Percentiles rank a stretch among this genome's conserved stretches.
Evolutionary conservation across 495 filamentous ascomycete genomes (phyloP).

Genomic region (Beverwykella pulmonaria): DNA sequence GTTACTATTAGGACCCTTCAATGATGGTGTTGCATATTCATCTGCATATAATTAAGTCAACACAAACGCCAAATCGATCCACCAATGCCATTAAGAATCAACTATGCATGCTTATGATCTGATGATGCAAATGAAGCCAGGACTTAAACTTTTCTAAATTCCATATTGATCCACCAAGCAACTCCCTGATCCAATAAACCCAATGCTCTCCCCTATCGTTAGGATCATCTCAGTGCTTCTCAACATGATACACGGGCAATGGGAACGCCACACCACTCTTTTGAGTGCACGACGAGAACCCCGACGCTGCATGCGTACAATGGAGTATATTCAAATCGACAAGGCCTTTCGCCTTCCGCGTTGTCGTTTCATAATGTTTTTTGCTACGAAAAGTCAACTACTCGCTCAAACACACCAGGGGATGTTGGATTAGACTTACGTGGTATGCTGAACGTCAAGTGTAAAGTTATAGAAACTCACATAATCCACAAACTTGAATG

Average conservation of each 20-base stretch:
- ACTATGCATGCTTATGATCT: too few species aligned
- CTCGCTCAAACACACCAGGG: neutral
- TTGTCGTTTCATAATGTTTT: neutral
- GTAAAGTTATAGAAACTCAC: neutral
- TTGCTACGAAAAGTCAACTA: neutral
- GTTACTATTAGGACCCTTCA: neutral
- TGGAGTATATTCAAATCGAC: neutral
- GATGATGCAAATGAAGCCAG: neutral
- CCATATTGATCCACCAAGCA: neutral
- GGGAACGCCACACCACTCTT: neutral
- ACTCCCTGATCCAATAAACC: neutral
- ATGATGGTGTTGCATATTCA: neutral
- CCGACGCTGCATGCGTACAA: slow-evolving; percentile 5
- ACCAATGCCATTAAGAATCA: too few species aligned
- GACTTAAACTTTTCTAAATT: neutral
- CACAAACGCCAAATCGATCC: too few species aligned
- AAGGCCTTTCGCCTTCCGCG: neutral
- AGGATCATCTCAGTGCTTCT: neutral
- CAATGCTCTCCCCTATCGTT: neutral
- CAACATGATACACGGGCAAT: neutral
- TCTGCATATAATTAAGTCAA: neutral
- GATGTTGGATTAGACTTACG: neutral
- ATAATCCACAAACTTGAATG: slow-evolving; percentile 7
- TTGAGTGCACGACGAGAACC: slow-evolving; percentile 4
- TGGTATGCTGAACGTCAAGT: slow-evolving; percentile 15